Conservation (phyloP, 2,329 filamentous ascomycete species). For the Ophiostoma ips region DNA sequence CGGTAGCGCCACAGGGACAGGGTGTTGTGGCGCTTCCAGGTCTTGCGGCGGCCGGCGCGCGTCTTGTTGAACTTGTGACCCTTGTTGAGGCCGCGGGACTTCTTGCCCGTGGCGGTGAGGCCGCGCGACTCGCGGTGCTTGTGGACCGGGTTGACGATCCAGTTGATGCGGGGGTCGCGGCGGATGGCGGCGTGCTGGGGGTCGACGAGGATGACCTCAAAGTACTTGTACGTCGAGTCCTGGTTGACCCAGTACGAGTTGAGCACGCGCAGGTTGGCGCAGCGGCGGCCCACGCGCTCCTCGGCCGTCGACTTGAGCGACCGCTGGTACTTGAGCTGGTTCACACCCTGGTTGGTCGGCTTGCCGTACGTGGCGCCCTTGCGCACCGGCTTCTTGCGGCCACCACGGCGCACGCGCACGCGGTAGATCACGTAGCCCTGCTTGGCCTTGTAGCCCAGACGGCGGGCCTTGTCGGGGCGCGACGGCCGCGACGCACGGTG, state of each 20-base stretch:
- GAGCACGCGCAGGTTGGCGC: slow-evolving; percentile 96
- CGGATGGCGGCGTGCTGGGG: slow-evolving; percentile 99
- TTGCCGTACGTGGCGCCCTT: slow-evolving; percentile 99
- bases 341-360: slow-evolving; percentile 99
- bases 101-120: slow-evolving; percentile 98
- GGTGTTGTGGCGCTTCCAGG: slow-evolving; percentile 99
- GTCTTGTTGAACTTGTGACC: slow-evolving; percentile 99
- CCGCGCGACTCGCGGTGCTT: slow-evolving; percentile 99
- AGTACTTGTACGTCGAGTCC: slow-evolving; percentile 99
- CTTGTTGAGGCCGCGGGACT: slow-evolving; percentile 98
- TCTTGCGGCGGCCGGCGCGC: slow-evolving; percentile 92
- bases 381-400: slow-evolving; percentile 88
- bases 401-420: slow-evolving; percentile 94
- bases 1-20: slow-evolving; percentile 97
- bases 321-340: slow-evolving; percentile 99
- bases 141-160: slow-evolving; percentile 99
- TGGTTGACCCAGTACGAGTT: slow-evolving; percentile 99
- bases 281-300: slow-evolving; percentile 98
- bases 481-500: slow-evolving; percentile 97
- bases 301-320: slow-evolving; percentile 95
- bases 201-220: slow-evolving; percentile 98
- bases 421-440: slow-evolving; percentile 99
- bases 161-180: slow-evolving; percentile 98
- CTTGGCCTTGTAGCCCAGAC: slow-evolving; percentile 99
- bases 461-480: slow-evolving; percentile 98